phyloP scores from a whole-genome alignment of 352 stramenopile species.

The Chloridella minuta region DNA sequence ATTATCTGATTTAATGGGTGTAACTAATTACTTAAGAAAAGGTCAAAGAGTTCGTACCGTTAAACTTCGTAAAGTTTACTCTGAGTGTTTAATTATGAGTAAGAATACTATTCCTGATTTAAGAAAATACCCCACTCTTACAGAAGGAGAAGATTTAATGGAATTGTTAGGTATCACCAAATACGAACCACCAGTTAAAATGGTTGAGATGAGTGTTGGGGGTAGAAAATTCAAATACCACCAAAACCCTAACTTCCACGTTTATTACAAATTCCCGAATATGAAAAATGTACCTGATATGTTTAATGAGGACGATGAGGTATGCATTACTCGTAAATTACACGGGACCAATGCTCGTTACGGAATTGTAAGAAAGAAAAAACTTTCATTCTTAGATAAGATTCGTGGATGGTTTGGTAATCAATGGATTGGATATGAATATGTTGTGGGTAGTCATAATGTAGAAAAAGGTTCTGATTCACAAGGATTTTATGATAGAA shows the following conservation, averaged over 20 bases:
- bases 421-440: neutral
- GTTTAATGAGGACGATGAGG: neutral
- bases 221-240: neutral
- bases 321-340: neutral
- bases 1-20: neutral
- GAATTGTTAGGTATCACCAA: neutral
- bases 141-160: neutral
- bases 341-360: neutral
- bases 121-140: no score
- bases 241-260: neutral
- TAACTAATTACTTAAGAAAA: neutral
- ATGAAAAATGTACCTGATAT: neutral
- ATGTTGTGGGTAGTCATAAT: neutral
- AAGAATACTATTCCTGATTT: neutral
- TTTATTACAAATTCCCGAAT: constrained; percentile 5
- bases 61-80: neutral
- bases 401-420: neutral
- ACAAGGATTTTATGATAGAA: neutral
- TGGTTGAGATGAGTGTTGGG: no score
- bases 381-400: neutral
- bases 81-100: neutral
- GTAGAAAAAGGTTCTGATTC: neutral
- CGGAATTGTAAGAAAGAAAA: neutral
- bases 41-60: neutral
- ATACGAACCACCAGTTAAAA: neutral